A percentile compares a stretch with the other conserved stretches of the same genome.
Conservation (phyloP, 2,329 filamentous ascomycete genomes). For the Coniella vitis region DNA sequence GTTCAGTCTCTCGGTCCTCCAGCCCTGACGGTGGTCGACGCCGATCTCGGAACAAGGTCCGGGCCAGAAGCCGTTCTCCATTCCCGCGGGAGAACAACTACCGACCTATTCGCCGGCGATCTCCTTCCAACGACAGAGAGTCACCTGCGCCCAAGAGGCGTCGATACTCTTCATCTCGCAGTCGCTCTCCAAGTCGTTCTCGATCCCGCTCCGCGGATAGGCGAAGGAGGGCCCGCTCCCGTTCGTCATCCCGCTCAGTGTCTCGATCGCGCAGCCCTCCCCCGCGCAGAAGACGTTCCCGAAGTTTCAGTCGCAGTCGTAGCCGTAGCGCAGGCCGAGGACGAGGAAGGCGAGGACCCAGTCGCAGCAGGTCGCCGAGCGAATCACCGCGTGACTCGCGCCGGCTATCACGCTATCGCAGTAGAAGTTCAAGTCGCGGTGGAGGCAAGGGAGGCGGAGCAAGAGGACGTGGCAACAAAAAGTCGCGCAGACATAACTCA, state of each 20-base stretch:
- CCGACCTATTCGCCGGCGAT: conserved; percentile 22
- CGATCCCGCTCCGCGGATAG: conserved; percentile 39
- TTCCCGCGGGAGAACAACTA: conserved; percentile 21
- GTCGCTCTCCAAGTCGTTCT: conserved; percentile 29
- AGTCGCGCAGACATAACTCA: conserved; percentile 38
- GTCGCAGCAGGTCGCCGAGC: conserved; percentile 18
- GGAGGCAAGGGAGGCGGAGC: conserved; percentile 13
- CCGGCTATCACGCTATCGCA: conserved; percentile 15
- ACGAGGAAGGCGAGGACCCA: conserved; percentile 14
- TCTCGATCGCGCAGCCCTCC: conserved; percentile 26
- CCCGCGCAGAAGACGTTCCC: conserved; percentile 26
- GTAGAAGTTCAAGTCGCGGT: conserved; percentile 15
- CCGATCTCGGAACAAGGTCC: conserved; percentile 17
- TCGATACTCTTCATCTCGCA: conserved; percentile 42
- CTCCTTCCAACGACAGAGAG: conserved; percentile 24
- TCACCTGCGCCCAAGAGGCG: conserved; percentile 44
- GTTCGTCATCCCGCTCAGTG: conserved; percentile 32
- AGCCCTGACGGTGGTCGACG: conserved; percentile 11
- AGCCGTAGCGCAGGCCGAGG: conserved; percentile 19
- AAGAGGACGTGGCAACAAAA: conserved; percentile 12
- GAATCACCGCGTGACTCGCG: conserved; percentile 14
- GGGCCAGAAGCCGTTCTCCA: conserved; percentile 31
- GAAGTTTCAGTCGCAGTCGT: conserved; percentile 25
- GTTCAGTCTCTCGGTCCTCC: conserved; percentile 12
- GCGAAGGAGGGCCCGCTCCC: conserved; percentile 32